These are phyloP conservation scores for Aspergillus sp. DNA, from an alignment of 2,329 filamentous ascomycete genomes.

Conservation along the genomic window DNA sequence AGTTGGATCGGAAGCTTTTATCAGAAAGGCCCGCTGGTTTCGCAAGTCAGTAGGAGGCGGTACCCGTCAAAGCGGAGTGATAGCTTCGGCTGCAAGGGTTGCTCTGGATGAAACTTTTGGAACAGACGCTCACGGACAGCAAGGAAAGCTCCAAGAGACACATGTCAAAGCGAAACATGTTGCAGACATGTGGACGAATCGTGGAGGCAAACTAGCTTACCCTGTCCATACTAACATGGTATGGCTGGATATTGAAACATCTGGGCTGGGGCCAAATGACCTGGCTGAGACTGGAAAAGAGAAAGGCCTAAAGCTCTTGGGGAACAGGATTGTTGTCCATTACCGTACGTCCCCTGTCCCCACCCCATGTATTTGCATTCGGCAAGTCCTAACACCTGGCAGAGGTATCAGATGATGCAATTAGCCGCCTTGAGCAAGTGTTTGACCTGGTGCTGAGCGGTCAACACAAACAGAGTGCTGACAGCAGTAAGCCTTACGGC, in stretches of 20 bases:
- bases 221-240: constrained; percentile 91
- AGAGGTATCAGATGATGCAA: constrained; percentile 66
- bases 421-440: constrained; percentile 56
- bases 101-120: constrained; percentile 79
- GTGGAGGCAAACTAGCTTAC: constrained; percentile 67
- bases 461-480: constrained; percentile 30
- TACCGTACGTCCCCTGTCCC: constrained; percentile 50
- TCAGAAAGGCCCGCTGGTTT: constrained; percentile 71
- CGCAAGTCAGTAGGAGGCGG: constrained; percentile 81
- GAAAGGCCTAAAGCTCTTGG: constrained; percentile 57
- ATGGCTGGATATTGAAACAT: constrained; percentile 72
- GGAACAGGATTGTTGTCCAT: constrained; percentile 65
- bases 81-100: constrained; percentile 72
- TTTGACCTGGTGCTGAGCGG: constrained; percentile 48
- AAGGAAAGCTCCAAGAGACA: constrained; percentile 60
- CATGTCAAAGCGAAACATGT: constrained; percentile 65
- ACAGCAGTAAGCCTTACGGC: constrained; percentile 35
- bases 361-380: neutral
- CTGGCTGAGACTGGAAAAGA: constrained; percentile 57
- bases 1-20: constrained; percentile 58
- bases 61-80: constrained; percentile 71
- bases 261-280: constrained; percentile 53
- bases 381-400: constrained; percentile 24
- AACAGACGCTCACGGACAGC: constrained; percentile 55
- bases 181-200: constrained; percentile 63